Evolutionary conservation across 2,329 filamentous ascomycete genomes (phyloP), one percentile per base, ranked within the genome.

Genomic region (Colletotrichum salicis): DNA sequence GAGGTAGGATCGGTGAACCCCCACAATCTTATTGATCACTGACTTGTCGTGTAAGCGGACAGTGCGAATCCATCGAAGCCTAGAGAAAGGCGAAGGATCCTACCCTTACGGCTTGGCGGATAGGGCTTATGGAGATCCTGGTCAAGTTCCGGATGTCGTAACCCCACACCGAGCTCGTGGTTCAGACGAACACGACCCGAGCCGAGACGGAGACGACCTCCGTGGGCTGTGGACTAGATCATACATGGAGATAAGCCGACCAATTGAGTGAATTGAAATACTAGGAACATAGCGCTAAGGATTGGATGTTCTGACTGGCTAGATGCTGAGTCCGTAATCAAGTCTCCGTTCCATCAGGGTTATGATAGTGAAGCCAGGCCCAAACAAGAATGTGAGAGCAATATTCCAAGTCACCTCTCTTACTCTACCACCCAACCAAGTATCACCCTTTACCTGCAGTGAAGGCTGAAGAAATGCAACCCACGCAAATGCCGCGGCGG

Each of bases 271-370:
- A 48, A 2, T 2, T 45, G 19, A 48, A 15, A 12, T 3, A 37
- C 33, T 15, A 27, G 31, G 33, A 11, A 8, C 56, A 24, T 24
- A 10, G 33, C 6, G 12, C 56, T 15, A 35, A 58, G 56, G 8
- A 37, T 22, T 15, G 35, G 31, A 8, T 37, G 56, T 15, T 11
- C 35, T 15, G 4, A 13, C 31, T 37, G 56, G 56, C 56, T 58
- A 58, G 31, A 19, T 58, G 5, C n/a, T 24, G 7, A 22, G 22
- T 22, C 33, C 12, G 24, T 13, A 13, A 3, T 35, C 31, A 37
- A 35, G 31, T 37, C 56, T 58, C 56, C 56, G 33, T 35, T 58
- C 56, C 56, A 58, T 58, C 33, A 58, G 56, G 56, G 24, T 58
- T 12, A 27, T n/a, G 35, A 58, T 59, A 4, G 56, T 59, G 56